Percentiles rank a stretch among this genome's conserved stretches.
Evolutionary conservation across 257 asterid species (phyloP).

Genomic region (Striga asiatica): DNA sequence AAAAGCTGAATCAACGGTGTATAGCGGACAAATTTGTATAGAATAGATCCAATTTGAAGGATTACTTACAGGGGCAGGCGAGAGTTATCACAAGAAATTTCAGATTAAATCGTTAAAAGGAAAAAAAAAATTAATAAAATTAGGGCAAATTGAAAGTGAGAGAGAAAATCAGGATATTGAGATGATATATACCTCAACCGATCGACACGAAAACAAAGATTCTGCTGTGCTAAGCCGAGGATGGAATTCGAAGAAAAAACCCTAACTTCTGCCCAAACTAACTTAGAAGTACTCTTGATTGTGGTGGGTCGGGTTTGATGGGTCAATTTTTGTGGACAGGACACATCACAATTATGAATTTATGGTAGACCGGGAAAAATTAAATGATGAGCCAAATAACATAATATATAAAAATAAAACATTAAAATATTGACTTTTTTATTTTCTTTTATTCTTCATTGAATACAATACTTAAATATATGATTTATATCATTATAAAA

Average conservation of each 20-base stretch:
- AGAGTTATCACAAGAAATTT: not conserved
- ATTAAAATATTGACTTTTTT: no score
- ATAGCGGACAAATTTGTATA: not conserved
- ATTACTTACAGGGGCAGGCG: not conserved
- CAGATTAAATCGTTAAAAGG: not conserved
- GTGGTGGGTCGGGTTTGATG: slow-evolving; percentile 19
- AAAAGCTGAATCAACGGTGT: not conserved
- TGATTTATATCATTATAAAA: no score
- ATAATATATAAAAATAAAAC: no score
- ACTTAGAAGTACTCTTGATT: not conserved
- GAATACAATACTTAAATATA: no score
- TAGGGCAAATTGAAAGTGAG: slow-evolving; percentile 16
- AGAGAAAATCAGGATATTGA: no score
- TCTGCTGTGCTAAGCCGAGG: not conserved
- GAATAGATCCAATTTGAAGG: not conserved
- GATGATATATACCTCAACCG: slow-evolving; percentile 14
- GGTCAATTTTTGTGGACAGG: no score
- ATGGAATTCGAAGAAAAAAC: not conserved
- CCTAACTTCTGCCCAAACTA: not conserved
- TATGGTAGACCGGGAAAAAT: no score
- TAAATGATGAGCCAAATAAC: no score
- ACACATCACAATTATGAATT: no score
- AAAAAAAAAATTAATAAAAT: no score
- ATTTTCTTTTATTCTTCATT: no score
- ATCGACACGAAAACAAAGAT: not conserved